Evolutionary conservation across 2,329 filamentous ascomycete species (phyloP), one percentile per base, ranked within the genome.

Genomic region (Diaporthe capsici): DNA sequence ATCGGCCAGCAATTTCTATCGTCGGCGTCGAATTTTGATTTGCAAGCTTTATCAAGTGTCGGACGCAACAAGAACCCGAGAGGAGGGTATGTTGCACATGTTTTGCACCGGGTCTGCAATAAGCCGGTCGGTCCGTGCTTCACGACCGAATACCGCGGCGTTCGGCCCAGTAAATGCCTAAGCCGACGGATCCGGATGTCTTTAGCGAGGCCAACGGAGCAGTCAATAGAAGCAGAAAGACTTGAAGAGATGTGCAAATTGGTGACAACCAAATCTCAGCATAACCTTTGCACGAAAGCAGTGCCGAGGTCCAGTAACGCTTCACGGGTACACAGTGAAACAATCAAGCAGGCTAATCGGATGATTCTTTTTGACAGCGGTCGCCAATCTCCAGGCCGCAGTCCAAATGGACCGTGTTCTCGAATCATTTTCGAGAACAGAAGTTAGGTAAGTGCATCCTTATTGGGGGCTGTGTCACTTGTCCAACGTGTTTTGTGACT

Each of bases 391-490:
- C 12, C n/a, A 68, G 47, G 65, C 47, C 44, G 28, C 34, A 25
- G 2, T 55, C 10, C 2, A 15, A 55, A 6, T 13, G 22, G 28
- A 42, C n/a, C 22, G 34, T 55, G n/a, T 20, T 70, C 65, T n/a
- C 65, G 22, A 42, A 70, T 55, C 22, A 70, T 28, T 28, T 70
- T 17, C 13, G 31, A 37, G 22, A 31, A 25, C 49, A 42, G 49
- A 17, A 15, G 20, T 34, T 2, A 34, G 37, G 12, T 20, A 39
- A 51, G 22, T 68, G 65, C 65, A 42, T 68, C 47, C 65, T 53
- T 17, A 37, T 68, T 70, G 65, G 65, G 65, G 65, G 65, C 65
- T 68, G 65, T 53, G 65, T 68, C 65, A 37, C 28, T n/a, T 28
- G 20, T 22, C n/a, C 47, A 70, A 53, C 34, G 22, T 55, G 34